phyloP scores from a whole-genome alignment of 148 eudicot species.

The Pharnaceum exiguum region DNA sequence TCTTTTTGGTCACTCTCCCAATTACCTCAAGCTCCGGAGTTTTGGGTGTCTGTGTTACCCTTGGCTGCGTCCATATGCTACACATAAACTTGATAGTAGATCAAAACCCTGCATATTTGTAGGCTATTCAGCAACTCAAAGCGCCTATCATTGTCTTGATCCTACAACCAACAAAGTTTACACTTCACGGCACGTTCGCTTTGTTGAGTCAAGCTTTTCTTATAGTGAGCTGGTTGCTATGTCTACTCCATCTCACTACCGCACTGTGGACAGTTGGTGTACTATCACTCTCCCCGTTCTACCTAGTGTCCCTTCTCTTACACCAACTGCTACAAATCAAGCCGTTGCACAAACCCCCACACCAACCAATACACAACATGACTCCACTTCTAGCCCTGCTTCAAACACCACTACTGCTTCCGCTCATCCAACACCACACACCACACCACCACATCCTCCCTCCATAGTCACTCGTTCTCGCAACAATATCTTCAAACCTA shows the following conservation, averaged over 20 bases:
- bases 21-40: background rate
- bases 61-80: slow-evolving; percentile 1
- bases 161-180: background rate
- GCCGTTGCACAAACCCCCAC: too few relatives aligned
- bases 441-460: background rate
- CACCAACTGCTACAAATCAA: too few relatives aligned
- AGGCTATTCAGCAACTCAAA: background rate
- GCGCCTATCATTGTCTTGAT: background rate
- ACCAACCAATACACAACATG: too few relatives aligned
- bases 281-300: too few relatives aligned
- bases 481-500: background rate
- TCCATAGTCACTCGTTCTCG: background rate
- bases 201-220: background rate
- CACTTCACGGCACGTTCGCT: background rate
- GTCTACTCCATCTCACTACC: too few relatives aligned
- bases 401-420: background rate
- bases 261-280: too few relatives aligned
- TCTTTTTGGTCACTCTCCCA: background rate
- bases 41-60: slow-evolving; percentile 13
- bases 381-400: too few relatives aligned
- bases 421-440: background rate
- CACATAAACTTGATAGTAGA: background rate
- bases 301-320: too few relatives aligned
- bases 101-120: slow-evolving; percentile 2
- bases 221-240: too few relatives aligned